Evolutionary conservation across 164 flowering plant species (phyloP).

Genomic region (Tinospora cordifolia): DNA sequence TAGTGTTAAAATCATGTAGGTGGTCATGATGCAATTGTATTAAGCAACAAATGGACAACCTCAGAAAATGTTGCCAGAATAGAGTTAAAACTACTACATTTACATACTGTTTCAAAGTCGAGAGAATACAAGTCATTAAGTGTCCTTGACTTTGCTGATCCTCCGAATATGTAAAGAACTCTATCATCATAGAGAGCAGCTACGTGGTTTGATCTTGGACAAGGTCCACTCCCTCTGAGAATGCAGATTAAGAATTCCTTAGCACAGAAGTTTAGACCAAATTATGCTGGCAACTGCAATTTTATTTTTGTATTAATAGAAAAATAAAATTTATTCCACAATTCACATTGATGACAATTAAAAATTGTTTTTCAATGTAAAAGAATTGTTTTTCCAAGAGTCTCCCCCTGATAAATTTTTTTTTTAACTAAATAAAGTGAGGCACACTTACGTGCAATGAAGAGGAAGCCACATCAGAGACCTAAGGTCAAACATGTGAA

Average conservation of each 20-base stretch:
- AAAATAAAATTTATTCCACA: background rate
- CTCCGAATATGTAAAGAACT: conserved; percentile 76
- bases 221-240: conserved; percentile 86
- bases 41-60: conserved; percentile 1
- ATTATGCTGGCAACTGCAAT: background rate
- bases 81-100: conserved; percentile 1
- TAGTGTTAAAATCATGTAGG: conserved; percentile 3
- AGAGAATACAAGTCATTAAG: conserved; percentile 85
- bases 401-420: background rate
- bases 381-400: background rate
- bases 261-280: background rate
- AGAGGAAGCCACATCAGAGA: conserved; percentile 94
- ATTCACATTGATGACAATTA: background rate
- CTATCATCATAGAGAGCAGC: conserved; percentile 87
- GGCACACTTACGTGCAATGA: conserved; percentile 80
- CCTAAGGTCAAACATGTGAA: conserved; percentile 97
- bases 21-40: background rate
- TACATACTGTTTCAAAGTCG: conserved; percentile 86
- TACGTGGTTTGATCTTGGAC: conserved; percentile 81
- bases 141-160: conserved; percentile 71
- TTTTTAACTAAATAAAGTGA: background rate
- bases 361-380: background rate
- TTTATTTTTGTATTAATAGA: background rate
- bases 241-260: background rate
- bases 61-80: conserved; percentile 1